Evolutionary conservation across 208 protist genomes (phyloP).

Genomic region (Histomonas meleagridis): DNA sequence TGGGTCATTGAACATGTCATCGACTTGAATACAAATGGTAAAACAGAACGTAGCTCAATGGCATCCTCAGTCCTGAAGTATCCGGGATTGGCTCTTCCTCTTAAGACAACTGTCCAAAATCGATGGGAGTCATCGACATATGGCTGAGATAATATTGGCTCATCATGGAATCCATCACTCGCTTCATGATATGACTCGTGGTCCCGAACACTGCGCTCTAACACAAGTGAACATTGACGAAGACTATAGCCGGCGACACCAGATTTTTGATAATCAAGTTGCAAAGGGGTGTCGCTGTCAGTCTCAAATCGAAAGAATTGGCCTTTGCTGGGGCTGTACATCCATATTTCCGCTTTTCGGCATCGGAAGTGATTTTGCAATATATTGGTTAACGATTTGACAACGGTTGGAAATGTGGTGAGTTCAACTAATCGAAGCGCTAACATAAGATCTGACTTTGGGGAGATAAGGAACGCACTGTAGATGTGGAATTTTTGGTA

Average conservation of each 20-base stretch:
- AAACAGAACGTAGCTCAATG: background rate
- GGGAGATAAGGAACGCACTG: background rate
- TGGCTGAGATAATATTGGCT: background rate
- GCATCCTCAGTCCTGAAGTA: background rate
- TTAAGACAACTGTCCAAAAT: background rate
- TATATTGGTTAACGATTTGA: background rate
- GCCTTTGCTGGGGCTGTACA: background rate
- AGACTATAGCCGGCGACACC: background rate
- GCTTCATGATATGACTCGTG: background rate
- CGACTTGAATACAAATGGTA: background rate
- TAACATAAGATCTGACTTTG: background rate
- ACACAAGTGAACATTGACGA: background rate
- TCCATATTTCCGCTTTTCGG: conserved; percentile 12
- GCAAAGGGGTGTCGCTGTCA: background rate
- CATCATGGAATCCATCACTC: background rate
- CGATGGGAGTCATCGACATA: background rate
- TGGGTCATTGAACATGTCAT: background rate
- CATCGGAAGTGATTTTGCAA: conserved; percentile 1
- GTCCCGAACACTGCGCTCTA: background rate
- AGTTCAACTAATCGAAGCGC: background rate
- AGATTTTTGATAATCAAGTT: background rate
- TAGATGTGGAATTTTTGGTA: background rate
- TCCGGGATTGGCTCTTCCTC: background rate
- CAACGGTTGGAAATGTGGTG: background rate
- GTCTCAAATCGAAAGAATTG: conserved; percentile 19